phyloP scores from a whole-genome alignment of 768 basidiomycete species.

The Hericium rajendrae region DNA sequence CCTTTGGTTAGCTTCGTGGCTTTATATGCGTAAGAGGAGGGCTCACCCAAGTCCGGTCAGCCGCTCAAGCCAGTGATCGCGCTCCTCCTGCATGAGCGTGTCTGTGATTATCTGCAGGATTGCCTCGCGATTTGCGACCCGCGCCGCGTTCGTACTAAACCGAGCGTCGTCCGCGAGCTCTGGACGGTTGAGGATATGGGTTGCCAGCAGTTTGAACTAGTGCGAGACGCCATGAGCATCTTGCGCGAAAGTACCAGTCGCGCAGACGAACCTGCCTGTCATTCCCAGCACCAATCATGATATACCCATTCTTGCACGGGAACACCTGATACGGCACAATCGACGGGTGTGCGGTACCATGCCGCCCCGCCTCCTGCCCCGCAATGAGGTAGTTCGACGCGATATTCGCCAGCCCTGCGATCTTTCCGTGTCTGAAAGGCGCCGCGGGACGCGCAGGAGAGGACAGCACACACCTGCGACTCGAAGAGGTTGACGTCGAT shows the following conservation, averaged over 20 bases:
- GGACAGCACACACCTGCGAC: conserved; percentile 50
- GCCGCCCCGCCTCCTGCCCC: conserved; percentile 69
- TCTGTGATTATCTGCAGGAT: conserved; percentile 61
- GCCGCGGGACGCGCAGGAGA: background rate
- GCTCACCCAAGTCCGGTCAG: conserved; percentile 73
- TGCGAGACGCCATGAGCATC: background rate
- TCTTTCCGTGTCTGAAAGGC: conserved; percentile 30
- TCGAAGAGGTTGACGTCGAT: conserved; percentile 93
- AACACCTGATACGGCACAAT: conserved; percentile 93
- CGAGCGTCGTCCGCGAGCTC: conserved; percentile 48
- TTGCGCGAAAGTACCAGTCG: conserved; percentile 25
- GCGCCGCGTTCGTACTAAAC: conserved; percentile 64
- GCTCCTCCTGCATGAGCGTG: conserved; percentile 43
- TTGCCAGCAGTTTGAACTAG: conserved; percentile 64
- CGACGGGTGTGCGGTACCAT: conserved; percentile 91
- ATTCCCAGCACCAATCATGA: conserved; percentile 94
- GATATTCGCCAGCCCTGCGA: conserved; percentile 86
- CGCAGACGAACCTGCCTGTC: conserved; percentile 57
- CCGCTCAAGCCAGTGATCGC: conserved; percentile 65
- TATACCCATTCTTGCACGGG: conserved; percentile 74
- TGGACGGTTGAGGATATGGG: conserved; percentile 51
- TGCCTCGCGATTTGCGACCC: conserved; percentile 68
- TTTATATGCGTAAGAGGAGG: conserved; percentile 1
- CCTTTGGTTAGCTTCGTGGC: conserved; percentile 2
- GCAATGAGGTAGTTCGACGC: conserved; percentile 90